These are phyloP conservation scores for Kwoniella dejecticola DNA, from an alignment of 768 basidiomycete genomes.

Conservation along the genomic window DNA sequence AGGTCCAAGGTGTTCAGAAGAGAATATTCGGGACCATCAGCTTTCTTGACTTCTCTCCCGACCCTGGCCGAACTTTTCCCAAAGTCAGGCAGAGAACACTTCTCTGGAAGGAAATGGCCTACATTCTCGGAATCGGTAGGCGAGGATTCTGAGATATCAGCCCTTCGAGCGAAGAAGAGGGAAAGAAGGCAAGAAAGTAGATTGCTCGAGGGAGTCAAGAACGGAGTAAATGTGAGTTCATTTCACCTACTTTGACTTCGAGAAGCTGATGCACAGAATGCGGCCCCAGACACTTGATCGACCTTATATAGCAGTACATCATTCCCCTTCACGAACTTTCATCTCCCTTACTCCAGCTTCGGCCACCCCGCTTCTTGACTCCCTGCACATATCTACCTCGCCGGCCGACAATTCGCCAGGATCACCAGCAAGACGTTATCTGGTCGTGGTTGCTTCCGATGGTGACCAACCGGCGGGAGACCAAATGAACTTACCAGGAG, in stretches of 20 bases:
- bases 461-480: neutral
- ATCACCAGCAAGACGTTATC: slow-evolving; percentile 20
- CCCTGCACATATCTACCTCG: slow-evolving; percentile 12
- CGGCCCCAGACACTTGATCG: neutral
- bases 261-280: neutral
- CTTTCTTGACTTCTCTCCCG: slow-evolving; percentile 38
- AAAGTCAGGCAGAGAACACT: slow-evolving; percentile 1
- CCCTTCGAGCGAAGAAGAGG: slow-evolving; percentile 4
- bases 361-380: slow-evolving; percentile 15
- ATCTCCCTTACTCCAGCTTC: slow-evolving; percentile 22
- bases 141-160: neutral
- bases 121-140: neutral
- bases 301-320: slow-evolving; percentile 1
- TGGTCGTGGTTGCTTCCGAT: slow-evolving; percentile 16
- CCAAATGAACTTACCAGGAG: neutral
- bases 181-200: slow-evolving; percentile 16
- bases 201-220: slow-evolving; percentile 25
- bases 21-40: slow-evolving; percentile 22
- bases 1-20: slow-evolving; percentile 12
- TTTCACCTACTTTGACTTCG: too few species aligned
- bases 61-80: slow-evolving; percentile 16
- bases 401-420: neutral
- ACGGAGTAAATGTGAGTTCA: slow-evolving; percentile 34
- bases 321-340: slow-evolving; percentile 16
- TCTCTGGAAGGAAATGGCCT: slow-evolving; percentile 16